phyloP scores from a whole-genome alignment of 139 green algal species.

The Bryopsis sp. region DNA sequence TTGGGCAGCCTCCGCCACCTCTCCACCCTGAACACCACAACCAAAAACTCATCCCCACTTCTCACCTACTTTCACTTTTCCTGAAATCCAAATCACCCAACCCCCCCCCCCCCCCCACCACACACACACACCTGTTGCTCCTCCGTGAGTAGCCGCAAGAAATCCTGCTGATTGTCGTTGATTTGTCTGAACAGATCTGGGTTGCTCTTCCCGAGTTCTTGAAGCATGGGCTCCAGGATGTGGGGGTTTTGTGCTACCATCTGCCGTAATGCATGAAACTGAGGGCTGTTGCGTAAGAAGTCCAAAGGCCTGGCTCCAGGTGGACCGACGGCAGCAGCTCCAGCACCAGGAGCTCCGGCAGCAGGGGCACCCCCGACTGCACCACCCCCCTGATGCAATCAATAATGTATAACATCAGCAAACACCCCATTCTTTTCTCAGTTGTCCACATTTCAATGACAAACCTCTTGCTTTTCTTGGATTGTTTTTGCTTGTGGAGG shows the following conservation, averaged over 20 bases:
- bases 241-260: conserved; percentile 83
- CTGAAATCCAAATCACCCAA: conserved; percentile 15
- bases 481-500: no score
- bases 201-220: conserved; percentile 86
- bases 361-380: conserved; percentile 10
- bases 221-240: conserved; percentile 93
- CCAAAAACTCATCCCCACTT: conserved; percentile 15
- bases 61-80: not conserved
- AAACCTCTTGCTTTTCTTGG: no score
- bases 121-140: no score
- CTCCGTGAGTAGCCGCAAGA: conserved; percentile 80
- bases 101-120: no score
- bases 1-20: conserved; percentile 19
- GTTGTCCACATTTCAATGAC: no score
- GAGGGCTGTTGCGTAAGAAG: conserved; percentile 63
- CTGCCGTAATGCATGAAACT: conserved; percentile 79
- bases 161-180: conserved; percentile 72
- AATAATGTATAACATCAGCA: not conserved
- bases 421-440: not conserved
- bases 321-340: conserved; percentile 20
- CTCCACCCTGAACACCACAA: not conserved
- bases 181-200: conserved; percentile 82
- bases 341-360: conserved; percentile 10
- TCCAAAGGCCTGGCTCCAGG: conserved; percentile 47
- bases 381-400: conserved; percentile 16